Percentiles rank a stretch among this genome's conserved stretches.
These are phyloP conservation scores for Auriscalpium orientale DNA, from an alignment of 768 basidiomycete species.

Conservation along the genomic window DNA sequence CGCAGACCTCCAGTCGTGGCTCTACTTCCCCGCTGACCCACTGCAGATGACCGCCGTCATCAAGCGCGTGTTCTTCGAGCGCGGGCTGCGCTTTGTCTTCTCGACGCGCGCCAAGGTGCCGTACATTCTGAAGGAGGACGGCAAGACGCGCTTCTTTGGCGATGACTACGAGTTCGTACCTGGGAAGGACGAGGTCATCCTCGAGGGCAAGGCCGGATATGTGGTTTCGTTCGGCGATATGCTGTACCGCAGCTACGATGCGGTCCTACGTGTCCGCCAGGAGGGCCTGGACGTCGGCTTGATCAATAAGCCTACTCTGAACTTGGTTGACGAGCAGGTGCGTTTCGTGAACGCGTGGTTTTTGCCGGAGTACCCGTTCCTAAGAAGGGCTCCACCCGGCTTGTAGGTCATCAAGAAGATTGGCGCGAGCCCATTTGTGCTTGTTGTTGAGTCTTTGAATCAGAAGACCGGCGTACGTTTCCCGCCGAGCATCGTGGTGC, in stretches of 20 bases:
- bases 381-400: too few species aligned
- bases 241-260: conserved; percentile 79
- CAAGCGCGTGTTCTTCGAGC: conserved; percentile 73
- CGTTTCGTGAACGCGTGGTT: conserved; percentile 2
- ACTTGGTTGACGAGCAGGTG: conserved; percentile 77
- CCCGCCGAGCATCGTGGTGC: neutral
- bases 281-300: conserved; percentile 74
- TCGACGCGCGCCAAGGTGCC: conserved; percentile 88
- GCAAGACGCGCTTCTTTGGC: conserved; percentile 56
- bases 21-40: conserved; percentile 87
- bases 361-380: too few species aligned
- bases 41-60: conserved; percentile 75
- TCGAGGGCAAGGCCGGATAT: conserved; percentile 72
- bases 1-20: conserved; percentile 64
- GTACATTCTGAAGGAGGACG: conserved; percentile 73
- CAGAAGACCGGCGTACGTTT: conserved; percentile 70
- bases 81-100: conserved; percentile 79
- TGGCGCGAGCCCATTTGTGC: conserved; percentile 67
- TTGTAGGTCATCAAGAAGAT: conserved; percentile 56
- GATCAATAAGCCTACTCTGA: conserved; percentile 81
- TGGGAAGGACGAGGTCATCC: conserved; percentile 78
- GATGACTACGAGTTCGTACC: conserved; percentile 72
- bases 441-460: conserved; percentile 81
- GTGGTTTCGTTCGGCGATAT: conserved; percentile 85
- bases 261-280: conserved; percentile 65